Evolutionary conservation across 2,329 filamentous ascomycete genomes (phyloP).

Genomic region (Cercospora zeina): DNA sequence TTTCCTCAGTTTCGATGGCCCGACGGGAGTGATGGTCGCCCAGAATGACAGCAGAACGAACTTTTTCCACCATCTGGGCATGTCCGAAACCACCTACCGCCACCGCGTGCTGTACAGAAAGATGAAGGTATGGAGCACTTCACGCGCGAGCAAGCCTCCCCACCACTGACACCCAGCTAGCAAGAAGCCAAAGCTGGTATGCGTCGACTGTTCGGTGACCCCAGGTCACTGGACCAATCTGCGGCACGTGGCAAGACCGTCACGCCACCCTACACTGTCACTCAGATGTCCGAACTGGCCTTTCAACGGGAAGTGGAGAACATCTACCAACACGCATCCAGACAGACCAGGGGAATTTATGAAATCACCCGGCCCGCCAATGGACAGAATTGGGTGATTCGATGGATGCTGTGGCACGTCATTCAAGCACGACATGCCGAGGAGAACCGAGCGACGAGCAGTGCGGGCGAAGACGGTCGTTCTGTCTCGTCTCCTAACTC

Average conservation of each 20-base stretch:
- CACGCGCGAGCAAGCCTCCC: background rate
- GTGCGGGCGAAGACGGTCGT: constrained; percentile 22
- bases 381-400: constrained; percentile 30
- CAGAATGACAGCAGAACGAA: constrained; percentile 27
- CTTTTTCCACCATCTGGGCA: constrained; percentile 28
- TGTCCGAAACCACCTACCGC: constrained; percentile 25
- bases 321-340: constrained; percentile 25
- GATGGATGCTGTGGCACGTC: constrained; percentile 32
- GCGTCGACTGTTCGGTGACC: constrained; percentile 26
- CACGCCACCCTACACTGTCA: constrained; percentile 22
- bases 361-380: constrained; percentile 23
- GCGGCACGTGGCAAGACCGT: constrained; percentile 21
- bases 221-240: constrained; percentile 23
- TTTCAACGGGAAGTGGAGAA: constrained; percentile 26
- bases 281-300: constrained; percentile 27
- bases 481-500: constrained; percentile 24
- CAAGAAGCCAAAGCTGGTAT: constrained; percentile 28
- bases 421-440: constrained; percentile 18
- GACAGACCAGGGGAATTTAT: constrained; percentile 27
- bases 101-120: constrained; percentile 25
- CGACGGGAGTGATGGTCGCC: constrained; percentile 18
- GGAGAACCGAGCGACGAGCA: constrained; percentile 19
- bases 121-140: constrained; percentile 24
- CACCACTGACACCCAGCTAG: constrained; percentile 6
- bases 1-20: constrained; percentile 21